phyloP scores from a whole-genome alignment of 176 grass and related monocot species.

The Tillandsia leiboldiana region DNA sequence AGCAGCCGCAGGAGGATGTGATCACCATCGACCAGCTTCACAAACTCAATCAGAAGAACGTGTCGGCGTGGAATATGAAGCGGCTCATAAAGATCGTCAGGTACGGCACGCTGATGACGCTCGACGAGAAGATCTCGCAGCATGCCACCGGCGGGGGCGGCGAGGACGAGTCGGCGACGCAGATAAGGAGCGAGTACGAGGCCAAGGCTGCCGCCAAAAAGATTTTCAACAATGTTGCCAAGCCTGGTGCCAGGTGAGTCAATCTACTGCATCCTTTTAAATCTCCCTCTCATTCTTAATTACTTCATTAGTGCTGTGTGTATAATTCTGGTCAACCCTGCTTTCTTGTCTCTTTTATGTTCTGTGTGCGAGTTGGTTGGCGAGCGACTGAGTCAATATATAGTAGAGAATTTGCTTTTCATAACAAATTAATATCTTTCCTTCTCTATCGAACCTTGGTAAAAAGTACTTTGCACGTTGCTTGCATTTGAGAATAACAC shows the following conservation, averaged over 20 bases:
- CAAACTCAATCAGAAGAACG: constrained; percentile 81
- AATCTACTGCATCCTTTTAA: not conserved
- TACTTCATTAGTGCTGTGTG: too few species aligned
- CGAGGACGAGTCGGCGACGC: constrained; percentile 47
- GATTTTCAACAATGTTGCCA: constrained; percentile 76
- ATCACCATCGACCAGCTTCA: constrained; percentile 82
- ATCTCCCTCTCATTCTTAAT: not conserved
- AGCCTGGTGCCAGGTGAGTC: constrained; percentile 57
- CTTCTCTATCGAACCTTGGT: too few species aligned
- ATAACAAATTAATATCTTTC: too few species aligned
- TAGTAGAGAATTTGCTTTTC: too few species aligned
- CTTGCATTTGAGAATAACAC: too few species aligned
- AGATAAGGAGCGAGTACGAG: constrained; percentile 83
- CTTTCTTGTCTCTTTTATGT: too few species aligned
- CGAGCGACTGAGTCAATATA: too few species aligned
- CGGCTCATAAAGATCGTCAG: constrained; percentile 82
- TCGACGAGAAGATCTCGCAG: constrained; percentile 61
- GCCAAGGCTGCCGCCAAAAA: constrained; percentile 84
- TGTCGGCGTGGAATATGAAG: constrained; percentile 98
- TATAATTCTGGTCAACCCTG: too few species aligned
- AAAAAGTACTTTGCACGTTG: too few species aligned
- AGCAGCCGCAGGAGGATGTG: constrained; percentile 51
- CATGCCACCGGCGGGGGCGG: constrained; percentile 21
- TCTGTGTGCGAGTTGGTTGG: too few species aligned
- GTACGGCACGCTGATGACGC: constrained; percentile 57